A percentile compares a stretch with the other conserved stretches of the same genome.
phyloP scores from a whole-genome alignment of 345 rosid genomes.

The Citrus sp. region DNA sequence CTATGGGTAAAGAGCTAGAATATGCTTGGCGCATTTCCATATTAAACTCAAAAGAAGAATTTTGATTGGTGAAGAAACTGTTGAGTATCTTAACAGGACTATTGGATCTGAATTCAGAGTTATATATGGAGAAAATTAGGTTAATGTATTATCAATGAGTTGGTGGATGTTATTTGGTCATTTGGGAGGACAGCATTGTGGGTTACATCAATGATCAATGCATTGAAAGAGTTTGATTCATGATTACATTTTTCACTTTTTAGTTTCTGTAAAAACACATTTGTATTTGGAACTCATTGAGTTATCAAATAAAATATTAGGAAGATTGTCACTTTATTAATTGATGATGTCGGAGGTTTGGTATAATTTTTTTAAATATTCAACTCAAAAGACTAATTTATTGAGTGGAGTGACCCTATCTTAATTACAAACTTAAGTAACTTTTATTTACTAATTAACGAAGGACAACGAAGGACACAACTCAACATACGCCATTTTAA shows the following conservation, averaged over 20 bases:
- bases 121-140: not conserved
- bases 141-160: not conserved
- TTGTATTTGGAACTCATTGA: too few relatives aligned
- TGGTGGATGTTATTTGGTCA: not conserved
- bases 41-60: not conserved
- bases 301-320: too few relatives aligned
- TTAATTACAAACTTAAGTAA: too few relatives aligned
- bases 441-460: accelerated
- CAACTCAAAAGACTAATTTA: accelerated
- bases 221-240: not conserved
- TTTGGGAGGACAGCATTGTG: not conserved
- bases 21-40: not conserved
- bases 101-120: not conserved
- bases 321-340: too few relatives aligned
- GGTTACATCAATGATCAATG: not conserved
- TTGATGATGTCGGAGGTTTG: too few relatives aligned
- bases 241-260: too few relatives aligned
- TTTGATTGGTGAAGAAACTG: not conserved
- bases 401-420: accelerated
- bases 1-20: not conserved
- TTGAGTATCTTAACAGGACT: not conserved
- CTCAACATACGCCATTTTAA: too few relatives aligned
- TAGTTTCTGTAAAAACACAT: too few relatives aligned
- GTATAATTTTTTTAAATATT: accelerated
- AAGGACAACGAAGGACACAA: too few relatives aligned